Conservation (phyloP, 1,284 basidiomycete genomes). For the Cutaneotrichosporon mucoides region DNA sequence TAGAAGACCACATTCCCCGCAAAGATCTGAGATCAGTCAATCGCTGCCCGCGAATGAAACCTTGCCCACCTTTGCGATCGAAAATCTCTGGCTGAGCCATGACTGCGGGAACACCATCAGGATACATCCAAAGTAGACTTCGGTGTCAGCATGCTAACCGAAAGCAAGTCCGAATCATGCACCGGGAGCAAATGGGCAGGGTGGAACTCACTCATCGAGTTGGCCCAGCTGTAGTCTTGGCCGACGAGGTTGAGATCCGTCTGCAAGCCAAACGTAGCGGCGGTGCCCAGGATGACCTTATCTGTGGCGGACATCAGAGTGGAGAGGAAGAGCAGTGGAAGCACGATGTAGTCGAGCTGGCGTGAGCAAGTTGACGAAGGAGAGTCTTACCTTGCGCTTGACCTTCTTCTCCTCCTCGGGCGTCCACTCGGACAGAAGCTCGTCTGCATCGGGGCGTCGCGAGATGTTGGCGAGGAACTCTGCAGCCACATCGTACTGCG, state of each 20-base stretch:
- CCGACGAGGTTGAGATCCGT: conserved; percentile 18
- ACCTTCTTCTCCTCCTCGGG: conserved; percentile 23
- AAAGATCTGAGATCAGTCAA: conserved; percentile 10
- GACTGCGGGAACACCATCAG: conserved; percentile 21
- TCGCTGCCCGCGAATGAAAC: too few species aligned
- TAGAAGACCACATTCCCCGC: conserved; percentile 15
- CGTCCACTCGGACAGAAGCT: conserved; percentile 25
- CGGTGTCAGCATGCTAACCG: too few species aligned
- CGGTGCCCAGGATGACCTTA: conserved; percentile 31
- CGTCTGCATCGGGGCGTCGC: conserved; percentile 18
- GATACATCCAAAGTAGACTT: conserved; percentile 27
- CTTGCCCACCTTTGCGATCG: conserved; percentile 1
- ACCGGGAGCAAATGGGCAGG: too few species aligned
- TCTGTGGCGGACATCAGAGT: conserved; percentile 13
- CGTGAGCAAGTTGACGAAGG: too few species aligned
- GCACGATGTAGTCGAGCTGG: conserved; percentile 21
- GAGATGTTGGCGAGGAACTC: conserved; percentile 24
- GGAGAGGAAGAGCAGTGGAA: conserved; percentile 15
- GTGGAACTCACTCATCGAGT: conserved; percentile 19
- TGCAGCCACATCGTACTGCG: conserved; percentile 25
- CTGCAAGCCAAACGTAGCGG: conserved; percentile 34
- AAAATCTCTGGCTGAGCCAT: conserved; percentile 21
- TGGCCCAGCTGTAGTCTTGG: conserved; percentile 22
- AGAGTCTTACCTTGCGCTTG: conserved; percentile 16
- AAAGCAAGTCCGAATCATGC: too few species aligned